Percentiles rank a stretch among this genome's conserved stretches.
phyloP scores from a whole-genome alignment of 768 basidiomycete species.

The Boletus coccyginus region DNA sequence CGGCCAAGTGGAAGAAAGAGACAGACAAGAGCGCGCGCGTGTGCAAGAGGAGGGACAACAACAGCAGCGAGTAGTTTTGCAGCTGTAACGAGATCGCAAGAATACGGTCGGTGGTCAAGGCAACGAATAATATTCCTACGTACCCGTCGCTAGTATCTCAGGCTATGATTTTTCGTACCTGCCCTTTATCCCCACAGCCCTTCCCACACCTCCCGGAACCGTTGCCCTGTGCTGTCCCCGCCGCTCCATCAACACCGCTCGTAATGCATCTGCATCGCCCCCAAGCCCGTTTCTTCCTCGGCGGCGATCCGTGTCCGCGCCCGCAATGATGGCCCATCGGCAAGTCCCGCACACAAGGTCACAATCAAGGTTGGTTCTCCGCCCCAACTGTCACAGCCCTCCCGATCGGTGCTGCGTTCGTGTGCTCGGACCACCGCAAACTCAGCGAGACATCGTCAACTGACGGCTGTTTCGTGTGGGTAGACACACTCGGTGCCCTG shows the following conservation, averaged over 20 bases:
- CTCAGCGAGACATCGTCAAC: no score
- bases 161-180: neutral
- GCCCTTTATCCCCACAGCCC: conserved; percentile 20
- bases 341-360: neutral
- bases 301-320: neutral
- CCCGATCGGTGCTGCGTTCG: neutral
- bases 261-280: conserved; percentile 2
- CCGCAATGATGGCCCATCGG: neutral
- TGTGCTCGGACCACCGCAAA: no score
- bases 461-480: no score
- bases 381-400: neutral
- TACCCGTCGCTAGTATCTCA: no score
- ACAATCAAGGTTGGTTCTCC: conserved; percentile 4
- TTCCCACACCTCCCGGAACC: conserved; percentile 11
- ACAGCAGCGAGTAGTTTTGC: conserved; percentile 11
- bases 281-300: neutral
- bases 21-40: conserved; percentile 17
- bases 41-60: conserved; percentile 2
- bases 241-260: conserved; percentile 2
- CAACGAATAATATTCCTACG: conserved; percentile 33
- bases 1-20: conserved; percentile 22
- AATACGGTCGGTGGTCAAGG: conserved; percentile 51
- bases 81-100: conserved; percentile 34
- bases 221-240: neutral
- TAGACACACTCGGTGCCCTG: neutral